Evolutionary conservation across 2,329 filamentous ascomycete genomes (phyloP), one percentile per base, ranked within the genome.

Genomic region (Tricladium varicosporioides): DNA sequence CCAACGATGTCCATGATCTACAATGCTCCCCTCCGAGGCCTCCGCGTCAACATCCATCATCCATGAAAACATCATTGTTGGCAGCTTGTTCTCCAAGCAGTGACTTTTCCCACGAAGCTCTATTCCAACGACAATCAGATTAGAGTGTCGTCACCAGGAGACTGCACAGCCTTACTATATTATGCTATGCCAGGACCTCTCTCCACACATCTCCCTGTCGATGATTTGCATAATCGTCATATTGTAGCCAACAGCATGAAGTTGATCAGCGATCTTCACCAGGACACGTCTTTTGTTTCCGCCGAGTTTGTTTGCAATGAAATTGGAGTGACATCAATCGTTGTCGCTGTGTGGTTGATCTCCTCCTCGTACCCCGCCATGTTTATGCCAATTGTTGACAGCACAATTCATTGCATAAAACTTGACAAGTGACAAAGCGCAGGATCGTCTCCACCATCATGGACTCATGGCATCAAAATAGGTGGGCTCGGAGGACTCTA

Each of bases 201-300:
- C 46, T 49, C 33, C 31, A 33, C 48, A 49, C 18, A 5, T 32
- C 14, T 49, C 27, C 31, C 31, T 33, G 31, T 49, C 8, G 33
- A 32, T 49, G 48, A 49, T 49, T 49, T 49, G 15, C 48, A 49
- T 49, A 49, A 49, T 15, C 27, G 9, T 14, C 27, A 49, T 11
- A 14, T 27, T 15, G 15, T n/a, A 10, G 11, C 36, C 36, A 40
- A 40, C 36, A n/a, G 31, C 48, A 49, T 49, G n/a, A 40, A 47
- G 44, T 14, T 47, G 22, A 47, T 47, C 44, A 18, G 5, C 44
- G 44, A 47, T 47, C 14, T 27, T 47, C 45, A 22, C 22, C 45
- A 47, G 22, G 45, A 27, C 7, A 14, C 14, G 45, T 47, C 22
- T 47, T 16, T 27, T 27, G 45, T 47, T 22, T 47, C 22, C 13